phyloP scores from a whole-genome alignment of 202 grass and related monocot genomes.

The Musa balbisiana region DNA sequence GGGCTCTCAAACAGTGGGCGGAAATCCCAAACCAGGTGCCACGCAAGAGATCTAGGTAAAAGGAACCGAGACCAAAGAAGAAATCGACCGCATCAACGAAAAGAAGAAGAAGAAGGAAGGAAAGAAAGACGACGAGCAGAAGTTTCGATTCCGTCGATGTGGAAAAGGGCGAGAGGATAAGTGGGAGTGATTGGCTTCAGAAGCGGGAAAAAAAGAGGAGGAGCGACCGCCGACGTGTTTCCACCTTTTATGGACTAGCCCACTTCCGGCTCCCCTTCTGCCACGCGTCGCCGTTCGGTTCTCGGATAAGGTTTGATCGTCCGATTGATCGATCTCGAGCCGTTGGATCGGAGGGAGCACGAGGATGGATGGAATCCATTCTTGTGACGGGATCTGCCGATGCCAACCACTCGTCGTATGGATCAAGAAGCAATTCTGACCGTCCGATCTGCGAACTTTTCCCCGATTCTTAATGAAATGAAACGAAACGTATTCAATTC shows the following conservation, averaged over 20 bases:
- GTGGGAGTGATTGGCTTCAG: neutral
- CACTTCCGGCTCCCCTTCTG: neutral
- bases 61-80: slow-evolving; percentile 11
- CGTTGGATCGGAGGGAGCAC: neutral
- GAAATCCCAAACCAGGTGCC: slow-evolving; percentile 1
- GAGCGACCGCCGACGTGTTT: slow-evolving; percentile 1
- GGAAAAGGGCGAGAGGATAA: too few species aligned
- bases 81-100: neutral
- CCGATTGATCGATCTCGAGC: neutral
- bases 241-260: neutral
- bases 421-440: slow-evolving; percentile 1
- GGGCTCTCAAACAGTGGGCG: neutral
- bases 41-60: neutral
- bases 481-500: too few species aligned
- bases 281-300: neutral
- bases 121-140: neutral
- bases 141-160: neutral
- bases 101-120: slow-evolving; percentile 1
- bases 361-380: too few species aligned
- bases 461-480: too few species aligned
- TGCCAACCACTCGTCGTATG: neutral
- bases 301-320: neutral
- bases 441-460: neutral
- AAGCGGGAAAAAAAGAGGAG: slow-evolving; percentile 3
- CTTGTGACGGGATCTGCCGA: neutral